These are phyloP conservation scores for Astrothelium macrocarpum DNA, from an alignment of 495 filamentous ascomycete species.

Conservation along the genomic window DNA sequence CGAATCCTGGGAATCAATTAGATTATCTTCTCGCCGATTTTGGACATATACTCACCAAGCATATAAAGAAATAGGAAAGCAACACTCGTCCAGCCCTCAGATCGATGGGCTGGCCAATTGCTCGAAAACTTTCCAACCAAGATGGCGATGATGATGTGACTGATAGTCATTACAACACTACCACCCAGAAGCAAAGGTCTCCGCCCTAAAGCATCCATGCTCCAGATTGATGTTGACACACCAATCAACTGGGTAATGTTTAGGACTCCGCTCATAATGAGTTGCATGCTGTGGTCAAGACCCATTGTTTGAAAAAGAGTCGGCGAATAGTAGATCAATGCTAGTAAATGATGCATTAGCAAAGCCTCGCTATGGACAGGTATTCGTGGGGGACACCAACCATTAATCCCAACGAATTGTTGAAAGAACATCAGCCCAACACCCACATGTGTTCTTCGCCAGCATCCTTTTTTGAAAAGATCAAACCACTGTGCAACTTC, in stretches of 20 bases:
- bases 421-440: conserved; percentile 49
- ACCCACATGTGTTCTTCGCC: conserved; percentile 48
- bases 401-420: conserved; percentile 18
- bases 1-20: conserved; percentile 12
- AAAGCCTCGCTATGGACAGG: not conserved
- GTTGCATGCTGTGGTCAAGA: conserved; percentile 44
- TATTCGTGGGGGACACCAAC: not conserved
- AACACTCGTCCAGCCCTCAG: conserved; percentile 27
- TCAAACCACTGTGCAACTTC: conserved; percentile 24
- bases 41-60: conserved; percentile 6
- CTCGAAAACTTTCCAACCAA: conserved; percentile 24
- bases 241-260: conserved; percentile 42
- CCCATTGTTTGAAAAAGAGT: conserved; percentile 51
- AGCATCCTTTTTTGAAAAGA: conserved; percentile 38
- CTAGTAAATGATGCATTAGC: conserved; percentile 28
- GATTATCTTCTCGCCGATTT: not conserved
- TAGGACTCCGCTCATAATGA: conserved; percentile 50
- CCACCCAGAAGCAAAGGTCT: conserved; percentile 24
- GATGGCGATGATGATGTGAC: conserved; percentile 27
- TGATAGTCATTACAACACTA: conserved; percentile 22
- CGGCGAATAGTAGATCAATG: conserved; percentile 44
- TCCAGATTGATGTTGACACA: conserved; percentile 19
- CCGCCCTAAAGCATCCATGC: conserved; percentile 28
- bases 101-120: conserved; percentile 22
- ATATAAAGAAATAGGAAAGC: conserved; percentile 25